Percentiles rank a stretch among this genome's conserved stretches.
Conservation (phyloP, 305 asterid genomes). For the Fraxinus greggii region DNA sequence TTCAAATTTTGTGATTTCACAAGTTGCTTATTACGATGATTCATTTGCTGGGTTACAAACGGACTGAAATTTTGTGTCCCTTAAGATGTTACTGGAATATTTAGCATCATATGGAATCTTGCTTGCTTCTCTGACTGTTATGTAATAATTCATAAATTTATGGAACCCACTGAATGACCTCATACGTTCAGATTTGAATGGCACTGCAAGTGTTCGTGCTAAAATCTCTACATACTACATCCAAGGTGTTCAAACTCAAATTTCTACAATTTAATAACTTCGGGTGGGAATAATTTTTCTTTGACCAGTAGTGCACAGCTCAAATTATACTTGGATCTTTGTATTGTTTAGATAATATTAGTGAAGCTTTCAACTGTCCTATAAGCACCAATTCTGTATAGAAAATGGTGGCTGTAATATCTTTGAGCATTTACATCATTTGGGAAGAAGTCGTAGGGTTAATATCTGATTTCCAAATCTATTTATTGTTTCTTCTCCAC, state of each 20-base stretch:
- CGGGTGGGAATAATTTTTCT: not conserved
- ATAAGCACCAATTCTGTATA: not conserved
- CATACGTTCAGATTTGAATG: not conserved
- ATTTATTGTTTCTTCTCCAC: not conserved
- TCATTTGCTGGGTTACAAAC: not conserved
- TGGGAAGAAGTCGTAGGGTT: not conserved
- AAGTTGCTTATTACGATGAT: not conserved
- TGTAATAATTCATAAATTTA: not conserved
- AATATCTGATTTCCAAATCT: not conserved
- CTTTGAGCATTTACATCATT: not conserved
- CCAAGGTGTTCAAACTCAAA: not conserved
- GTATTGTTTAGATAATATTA: not conserved
- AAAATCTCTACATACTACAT: not conserved
- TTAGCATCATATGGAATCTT: not conserved
- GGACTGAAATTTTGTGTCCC: not conserved
- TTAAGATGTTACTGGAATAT: not conserved
- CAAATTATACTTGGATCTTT: not conserved
- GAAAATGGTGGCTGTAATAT: not conserved
- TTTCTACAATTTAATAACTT: not conserved
- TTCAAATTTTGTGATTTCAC: not conserved
- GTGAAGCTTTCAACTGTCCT: not conserved
- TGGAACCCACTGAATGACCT: slow-evolving; percentile 1
- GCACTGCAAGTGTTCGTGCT: not conserved
- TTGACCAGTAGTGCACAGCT: not conserved
- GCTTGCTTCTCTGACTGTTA: not conserved